A percentile compares a stretch with the other conserved stretches of the same genome.
Evolutionary conservation across 495 filamentous ascomycete species (phyloP).

Genomic region (Neurospora intermedia): DNA sequence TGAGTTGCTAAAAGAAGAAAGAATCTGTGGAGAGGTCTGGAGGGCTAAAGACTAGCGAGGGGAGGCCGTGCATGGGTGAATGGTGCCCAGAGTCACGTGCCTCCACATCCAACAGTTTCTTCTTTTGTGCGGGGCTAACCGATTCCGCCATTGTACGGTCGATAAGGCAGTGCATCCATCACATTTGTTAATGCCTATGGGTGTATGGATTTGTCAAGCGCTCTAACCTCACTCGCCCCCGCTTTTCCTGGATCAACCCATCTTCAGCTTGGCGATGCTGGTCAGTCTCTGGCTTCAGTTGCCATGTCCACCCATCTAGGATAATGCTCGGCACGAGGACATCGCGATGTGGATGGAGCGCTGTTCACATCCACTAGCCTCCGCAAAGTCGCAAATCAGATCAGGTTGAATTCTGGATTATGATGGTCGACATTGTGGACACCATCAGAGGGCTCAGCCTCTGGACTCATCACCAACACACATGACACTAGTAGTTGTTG

Average conservation of each 20-base stretch:
- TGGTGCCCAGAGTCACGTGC: no score
- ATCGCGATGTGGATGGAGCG: neutral
- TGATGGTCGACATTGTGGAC: neutral
- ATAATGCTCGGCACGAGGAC: neutral
- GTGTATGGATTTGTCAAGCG: neutral
- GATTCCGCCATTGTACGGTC: no score
- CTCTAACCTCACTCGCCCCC: neutral
- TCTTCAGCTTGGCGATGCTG: neutral
- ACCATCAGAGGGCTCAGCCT: neutral
- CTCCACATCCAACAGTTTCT: no score
- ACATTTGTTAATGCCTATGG: neutral
- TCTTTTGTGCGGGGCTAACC: neutral
- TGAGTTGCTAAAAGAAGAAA: no score
- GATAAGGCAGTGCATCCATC: neutral
- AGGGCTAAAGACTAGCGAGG: no score
- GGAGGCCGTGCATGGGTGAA: no score
- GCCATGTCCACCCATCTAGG: neutral
- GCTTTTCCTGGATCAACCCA: neutral
- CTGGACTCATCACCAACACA: neutral
- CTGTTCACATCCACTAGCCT: neutral
- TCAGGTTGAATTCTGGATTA: no score
- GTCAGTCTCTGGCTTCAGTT: neutral
- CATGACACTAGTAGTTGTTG: neutral
- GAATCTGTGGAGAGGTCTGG: no score
- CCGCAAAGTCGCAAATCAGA: neutral